A percentile compares a stretch with the other conserved stretches of the same genome.
Evolutionary conservation across 345 rosid species (phyloP).

Genomic region (Euphorbia lathyris): DNA sequence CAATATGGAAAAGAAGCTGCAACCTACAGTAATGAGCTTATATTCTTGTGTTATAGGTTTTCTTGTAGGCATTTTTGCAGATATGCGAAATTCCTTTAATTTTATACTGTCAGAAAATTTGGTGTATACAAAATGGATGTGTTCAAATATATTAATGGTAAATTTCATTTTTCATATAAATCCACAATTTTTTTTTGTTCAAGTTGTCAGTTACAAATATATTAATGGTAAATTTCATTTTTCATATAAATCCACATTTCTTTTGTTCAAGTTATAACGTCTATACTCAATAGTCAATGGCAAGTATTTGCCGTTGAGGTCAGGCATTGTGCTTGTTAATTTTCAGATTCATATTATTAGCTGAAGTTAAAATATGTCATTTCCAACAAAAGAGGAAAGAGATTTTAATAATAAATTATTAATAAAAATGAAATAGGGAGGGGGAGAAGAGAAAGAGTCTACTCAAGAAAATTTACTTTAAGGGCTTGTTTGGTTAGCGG

Average conservation of each 20-base stretch:
- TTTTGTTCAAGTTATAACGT: background rate
- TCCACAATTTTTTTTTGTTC: background rate
- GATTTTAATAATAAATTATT: no score
- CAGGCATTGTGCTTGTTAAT: no score
- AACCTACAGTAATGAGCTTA: background rate
- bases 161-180: background rate
- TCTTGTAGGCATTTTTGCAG: background rate
- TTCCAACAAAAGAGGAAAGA: no score
- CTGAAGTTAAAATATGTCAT: no score
- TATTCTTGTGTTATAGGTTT: background rate
- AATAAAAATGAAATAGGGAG: no score
- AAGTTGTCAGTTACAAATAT: background rate
- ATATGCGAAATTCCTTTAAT: background rate
- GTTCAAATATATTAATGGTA: background rate
- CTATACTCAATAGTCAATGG: no score
- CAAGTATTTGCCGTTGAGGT: no score
- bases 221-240: background rate
- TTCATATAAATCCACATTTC: background rate
- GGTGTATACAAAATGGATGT: conserved; percentile 5
- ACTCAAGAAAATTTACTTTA: no score
- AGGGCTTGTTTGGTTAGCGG: no score
- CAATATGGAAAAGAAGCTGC: conserved; percentile 7
- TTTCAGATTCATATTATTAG: no score
- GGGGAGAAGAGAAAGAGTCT: no score
- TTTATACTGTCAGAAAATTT: conserved; percentile 9